Conservation (phyloP, 2,329 filamentous ascomycete species). For the Fusarium longipes region DNA sequence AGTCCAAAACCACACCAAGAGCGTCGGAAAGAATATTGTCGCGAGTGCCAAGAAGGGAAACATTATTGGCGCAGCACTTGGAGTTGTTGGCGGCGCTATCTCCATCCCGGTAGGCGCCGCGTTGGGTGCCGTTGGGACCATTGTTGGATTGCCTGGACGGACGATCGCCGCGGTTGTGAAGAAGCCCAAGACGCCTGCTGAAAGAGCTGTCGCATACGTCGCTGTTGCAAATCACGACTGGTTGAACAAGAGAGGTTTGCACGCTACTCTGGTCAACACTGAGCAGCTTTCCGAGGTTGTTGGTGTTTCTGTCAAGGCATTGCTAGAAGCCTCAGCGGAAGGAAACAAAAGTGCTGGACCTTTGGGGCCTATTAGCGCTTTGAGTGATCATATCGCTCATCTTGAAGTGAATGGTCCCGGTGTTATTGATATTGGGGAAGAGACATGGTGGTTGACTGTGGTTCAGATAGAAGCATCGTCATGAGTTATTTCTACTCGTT, state of each 20-base stretch:
- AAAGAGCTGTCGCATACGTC: conserved; percentile 56
- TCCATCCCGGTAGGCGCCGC: conserved; percentile 54
- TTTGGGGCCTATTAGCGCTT: conserved; percentile 36
- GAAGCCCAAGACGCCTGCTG: conserved; percentile 55
- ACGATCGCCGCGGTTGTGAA: conserved; percentile 50
- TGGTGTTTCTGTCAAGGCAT: conserved; percentile 49
- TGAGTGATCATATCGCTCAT: conserved; percentile 47
- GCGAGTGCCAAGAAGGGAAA: conserved; percentile 54
- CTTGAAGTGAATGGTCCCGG: conserved; percentile 46
- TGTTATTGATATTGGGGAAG: conserved; percentile 41
- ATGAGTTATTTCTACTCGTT: neutral
- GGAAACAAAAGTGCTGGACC: conserved; percentile 34
- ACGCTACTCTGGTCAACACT: conserved; percentile 53
- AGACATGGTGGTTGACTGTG: conserved; percentile 54
- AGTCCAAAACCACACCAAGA: conserved; percentile 52
- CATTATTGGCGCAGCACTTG: conserved; percentile 53
- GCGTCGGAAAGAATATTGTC: conserved; percentile 52
- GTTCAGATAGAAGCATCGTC: conserved; percentile 12
- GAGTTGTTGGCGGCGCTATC: conserved; percentile 53
- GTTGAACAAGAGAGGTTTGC: conserved; percentile 54
- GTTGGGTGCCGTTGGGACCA: conserved; percentile 51
- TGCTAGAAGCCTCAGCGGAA: conserved; percentile 54
- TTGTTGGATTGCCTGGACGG: conserved; percentile 50
- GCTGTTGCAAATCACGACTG: conserved; percentile 58
- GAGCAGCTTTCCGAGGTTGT: conserved; percentile 47